phyloP scores from a whole-genome alignment of 768 basidiomycete genomes.

The Termitomyces sp. region DNA sequence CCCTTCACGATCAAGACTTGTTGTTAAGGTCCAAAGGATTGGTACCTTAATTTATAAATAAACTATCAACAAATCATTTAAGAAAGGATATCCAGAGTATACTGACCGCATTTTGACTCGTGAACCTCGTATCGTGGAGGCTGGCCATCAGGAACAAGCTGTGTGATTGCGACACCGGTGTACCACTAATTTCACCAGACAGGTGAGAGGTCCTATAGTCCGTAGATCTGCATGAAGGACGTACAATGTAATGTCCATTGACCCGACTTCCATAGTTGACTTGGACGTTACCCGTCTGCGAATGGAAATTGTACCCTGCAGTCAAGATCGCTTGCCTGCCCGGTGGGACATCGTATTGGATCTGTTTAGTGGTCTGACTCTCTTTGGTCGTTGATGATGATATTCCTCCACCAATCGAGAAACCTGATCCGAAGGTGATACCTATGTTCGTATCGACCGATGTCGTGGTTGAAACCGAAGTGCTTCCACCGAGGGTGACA shows the following conservation, averaged over 20 bases:
- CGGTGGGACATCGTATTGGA: constrained; percentile 10
- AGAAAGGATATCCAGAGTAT: not conserved
- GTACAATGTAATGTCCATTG: constrained; percentile 11
- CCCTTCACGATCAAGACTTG: not conserved
- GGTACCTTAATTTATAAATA: not conserved
- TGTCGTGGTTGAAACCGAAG: constrained; percentile 9
- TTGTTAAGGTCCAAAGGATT: constrained; percentile 5
- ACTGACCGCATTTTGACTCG: constrained; percentile 13
- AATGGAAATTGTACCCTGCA: constrained; percentile 10
- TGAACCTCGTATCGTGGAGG: constrained; percentile 8
- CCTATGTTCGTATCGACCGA: constrained; percentile 8
- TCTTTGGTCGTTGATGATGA: not conserved
- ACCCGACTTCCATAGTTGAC: constrained; percentile 14
- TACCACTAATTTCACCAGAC: constrained; percentile 8
- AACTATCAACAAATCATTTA: not conserved
- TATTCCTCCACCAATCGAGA: constrained; percentile 13
- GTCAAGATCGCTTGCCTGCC: constrained; percentile 13
- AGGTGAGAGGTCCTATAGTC: not conserved
- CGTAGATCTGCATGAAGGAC: not conserved
- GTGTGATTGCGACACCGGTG: constrained; percentile 8
- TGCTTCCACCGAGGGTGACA: constrained; percentile 10
- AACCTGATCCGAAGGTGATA: constrained; percentile 8
- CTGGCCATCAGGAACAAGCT: constrained; percentile 7
- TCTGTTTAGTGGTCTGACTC: not conserved
- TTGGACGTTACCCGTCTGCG: constrained; percentile 13